Evolutionary conservation across 768 basidiomycete genomes (phyloP).

Genomic region (Kwoniella europaea): DNA sequence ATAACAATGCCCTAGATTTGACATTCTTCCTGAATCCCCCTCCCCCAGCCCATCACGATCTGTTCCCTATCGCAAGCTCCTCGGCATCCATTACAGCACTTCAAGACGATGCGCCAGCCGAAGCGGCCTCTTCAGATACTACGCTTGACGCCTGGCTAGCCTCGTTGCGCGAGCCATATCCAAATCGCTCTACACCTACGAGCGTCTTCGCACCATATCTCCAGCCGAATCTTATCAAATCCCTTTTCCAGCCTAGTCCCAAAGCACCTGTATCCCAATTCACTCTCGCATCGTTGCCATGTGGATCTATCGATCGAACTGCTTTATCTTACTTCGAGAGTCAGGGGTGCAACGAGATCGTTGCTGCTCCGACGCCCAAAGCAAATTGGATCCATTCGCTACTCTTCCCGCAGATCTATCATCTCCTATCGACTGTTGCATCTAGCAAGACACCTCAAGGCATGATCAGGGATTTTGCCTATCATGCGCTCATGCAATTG

Average conservation of each 20-base stretch:
- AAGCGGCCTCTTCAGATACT: neutral
- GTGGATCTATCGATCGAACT: neutral
- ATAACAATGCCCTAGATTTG: neutral
- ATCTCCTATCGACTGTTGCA: neutral
- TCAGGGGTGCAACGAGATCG: slow-evolving; percentile 22
- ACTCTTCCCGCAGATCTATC: slow-evolving; percentile 24
- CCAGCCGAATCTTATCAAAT: neutral
- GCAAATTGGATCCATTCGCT: slow-evolving; percentile 27
- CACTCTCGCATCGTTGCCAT: slow-evolving; percentile 12
- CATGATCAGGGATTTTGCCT: slow-evolving; percentile 3
- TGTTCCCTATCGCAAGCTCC: neutral
- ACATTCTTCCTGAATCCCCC: neutral
- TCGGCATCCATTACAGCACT: neutral
- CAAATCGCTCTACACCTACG: neutral
- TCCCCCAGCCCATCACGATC: neutral
- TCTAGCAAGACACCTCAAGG: neutral
- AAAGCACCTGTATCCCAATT: neutral
- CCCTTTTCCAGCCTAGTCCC: neutral
- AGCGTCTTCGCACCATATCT: neutral
- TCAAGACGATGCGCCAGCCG: neutral
- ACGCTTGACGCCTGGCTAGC: neutral
- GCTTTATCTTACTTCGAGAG: slow-evolving; percentile 27
- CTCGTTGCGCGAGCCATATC: neutral
- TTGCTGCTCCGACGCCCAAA: slow-evolving; percentile 10
- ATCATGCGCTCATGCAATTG: slow-evolving; percentile 24